These are phyloP conservation scores for Monascus ruber DNA, from an alignment of 2,329 filamentous ascomycete species.

Conservation along the genomic window DNA sequence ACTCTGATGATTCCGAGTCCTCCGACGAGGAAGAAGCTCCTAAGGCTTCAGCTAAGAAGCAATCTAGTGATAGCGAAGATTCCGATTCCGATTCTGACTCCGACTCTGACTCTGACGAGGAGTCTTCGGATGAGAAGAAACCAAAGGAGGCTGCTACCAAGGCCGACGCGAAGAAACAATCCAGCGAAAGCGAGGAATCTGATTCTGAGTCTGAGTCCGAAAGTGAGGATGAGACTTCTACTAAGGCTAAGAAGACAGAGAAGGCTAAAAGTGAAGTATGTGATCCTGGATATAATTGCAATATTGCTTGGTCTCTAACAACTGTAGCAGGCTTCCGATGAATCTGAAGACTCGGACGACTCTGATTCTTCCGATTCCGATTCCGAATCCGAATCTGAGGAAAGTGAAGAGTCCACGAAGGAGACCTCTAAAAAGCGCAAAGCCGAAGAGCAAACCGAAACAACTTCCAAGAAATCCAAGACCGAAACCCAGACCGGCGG, in stretches of 20 bases:
- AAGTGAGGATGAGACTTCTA: conserved; percentile 7
- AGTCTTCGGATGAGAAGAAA: conserved; percentile 1
- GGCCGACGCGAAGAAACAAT: conserved; percentile 11
- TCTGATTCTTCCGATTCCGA: conserved; percentile 20
- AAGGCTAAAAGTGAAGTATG: conserved; percentile 1
- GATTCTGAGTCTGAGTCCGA: conserved; percentile 10
- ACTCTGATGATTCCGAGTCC: conserved; percentile 20
- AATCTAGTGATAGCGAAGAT: no score
- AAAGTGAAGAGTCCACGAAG: conserved; percentile 22
- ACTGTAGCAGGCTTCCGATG: conserved; percentile 3
- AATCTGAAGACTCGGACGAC: conserved; percentile 13
- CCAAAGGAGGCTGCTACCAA: conserved; percentile 10
- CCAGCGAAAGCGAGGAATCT: conserved; percentile 7
- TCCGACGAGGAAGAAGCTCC: no score
- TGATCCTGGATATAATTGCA: neutral
- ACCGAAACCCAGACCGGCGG: conserved; percentile 22
- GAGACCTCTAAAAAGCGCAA: conserved; percentile 37
- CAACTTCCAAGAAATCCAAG: conserved; percentile 54
- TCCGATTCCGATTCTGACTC: conserved; percentile 13
- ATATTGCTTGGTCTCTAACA: conserved; percentile 1
- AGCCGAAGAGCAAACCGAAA: conserved; percentile 33
- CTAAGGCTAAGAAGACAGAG: conserved; percentile 9
- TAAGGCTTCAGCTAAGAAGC: no score
- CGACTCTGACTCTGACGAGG: conserved; percentile 7
- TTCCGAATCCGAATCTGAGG: conserved; percentile 20